Evolutionary conservation across 176 grass and related monocot genomes (phyloP).

Genomic region (Raddia distichophylla): DNA sequence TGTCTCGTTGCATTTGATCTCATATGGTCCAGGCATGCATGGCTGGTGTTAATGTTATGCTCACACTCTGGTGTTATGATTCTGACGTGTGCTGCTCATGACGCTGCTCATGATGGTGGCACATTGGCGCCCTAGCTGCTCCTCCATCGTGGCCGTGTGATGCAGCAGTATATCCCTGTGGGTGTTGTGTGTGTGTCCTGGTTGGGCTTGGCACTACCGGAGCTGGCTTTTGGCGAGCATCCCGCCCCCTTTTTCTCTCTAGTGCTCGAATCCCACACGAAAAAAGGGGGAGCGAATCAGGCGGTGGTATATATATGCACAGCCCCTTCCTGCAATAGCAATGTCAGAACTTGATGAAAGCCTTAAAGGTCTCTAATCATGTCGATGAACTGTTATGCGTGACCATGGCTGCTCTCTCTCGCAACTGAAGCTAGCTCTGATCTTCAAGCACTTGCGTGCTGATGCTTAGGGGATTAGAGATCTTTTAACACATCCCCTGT

Average conservation of each 20-base stretch:
- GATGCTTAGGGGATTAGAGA: neutral
- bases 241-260: neutral
- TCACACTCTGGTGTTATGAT: neutral
- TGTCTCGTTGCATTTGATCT: constrained; percentile 21
- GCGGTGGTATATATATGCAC: neutral
- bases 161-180: neutral
- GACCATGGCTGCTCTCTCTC: neutral
- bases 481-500: neutral
- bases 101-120: constrained; percentile 5
- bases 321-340: neutral
- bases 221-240: neutral
- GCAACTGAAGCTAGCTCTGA: neutral
- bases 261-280: constrained; percentile 43
- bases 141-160: neutral
- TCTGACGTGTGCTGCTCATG: neutral
- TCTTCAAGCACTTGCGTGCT: neutral
- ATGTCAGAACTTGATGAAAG: constrained; percentile 39
- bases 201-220: constrained; percentile 38
- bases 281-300: constrained; percentile 12
- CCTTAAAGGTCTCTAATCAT: constrained; percentile 28
- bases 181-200: neutral
- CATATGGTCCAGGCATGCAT: neutral
- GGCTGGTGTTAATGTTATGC: constrained; percentile 22
- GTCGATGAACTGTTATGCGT: neutral
- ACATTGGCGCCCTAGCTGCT: neutral